Percentiles rank a stretch among this genome's conserved stretches.
These are phyloP conservation scores for Cyberlindnera subsufficiens DNA, from an alignment of 805 yeast genomes.

Conservation along the genomic window DNA sequence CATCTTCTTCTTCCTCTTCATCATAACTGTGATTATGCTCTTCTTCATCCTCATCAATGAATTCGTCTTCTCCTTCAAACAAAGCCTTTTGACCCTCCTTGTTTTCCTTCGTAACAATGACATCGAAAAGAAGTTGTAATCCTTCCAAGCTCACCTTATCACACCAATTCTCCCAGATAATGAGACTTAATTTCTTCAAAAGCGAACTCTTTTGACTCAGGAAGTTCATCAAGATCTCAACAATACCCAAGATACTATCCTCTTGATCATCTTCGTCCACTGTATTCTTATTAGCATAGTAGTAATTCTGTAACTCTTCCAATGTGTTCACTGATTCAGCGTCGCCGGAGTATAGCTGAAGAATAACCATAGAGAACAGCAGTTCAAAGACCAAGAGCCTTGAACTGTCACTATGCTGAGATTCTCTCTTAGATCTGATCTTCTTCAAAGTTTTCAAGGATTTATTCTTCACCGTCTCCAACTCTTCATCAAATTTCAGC, in stretches of 20 bases:
- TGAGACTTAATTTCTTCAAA: conserved; percentile 49
- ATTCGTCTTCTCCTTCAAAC: conserved; percentile 59
- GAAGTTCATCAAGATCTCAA: conserved; percentile 54
- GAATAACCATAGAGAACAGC: conserved; percentile 65
- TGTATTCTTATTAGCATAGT: conserved; percentile 35
- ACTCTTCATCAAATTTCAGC: conserved; percentile 52
- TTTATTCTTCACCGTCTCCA: conserved; percentile 40
- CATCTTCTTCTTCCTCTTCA: conserved; percentile 26
- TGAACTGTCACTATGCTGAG: conserved; percentile 23
- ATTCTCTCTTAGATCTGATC: conserved; percentile 31
- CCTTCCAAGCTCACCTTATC: conserved; percentile 38
- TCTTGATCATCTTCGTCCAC: conserved; percentile 34
- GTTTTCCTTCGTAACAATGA: conserved; percentile 64
- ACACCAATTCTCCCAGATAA: conserved; percentile 54
- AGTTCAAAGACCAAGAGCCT: conserved; percentile 66
- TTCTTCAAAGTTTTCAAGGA: conserved; percentile 43
- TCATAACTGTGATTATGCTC: conserved; percentile 35
- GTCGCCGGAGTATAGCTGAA: conserved; percentile 74
- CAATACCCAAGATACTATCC: conserved; percentile 44
- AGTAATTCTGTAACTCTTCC: conserved; percentile 64
- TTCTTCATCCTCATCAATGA: conserved; percentile 39
- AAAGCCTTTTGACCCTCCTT: conserved; percentile 72
- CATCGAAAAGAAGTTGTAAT: conserved; percentile 45
- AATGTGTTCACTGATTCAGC: conserved; percentile 70
- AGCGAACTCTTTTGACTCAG: conserved; percentile 52